A percentile compares a stretch with the other conserved stretches of the same genome.
These are phyloP conservation scores for Staphylotrichum tortipilum DNA, from an alignment of 495 filamentous ascomycete species.

Conservation along the genomic window DNA sequence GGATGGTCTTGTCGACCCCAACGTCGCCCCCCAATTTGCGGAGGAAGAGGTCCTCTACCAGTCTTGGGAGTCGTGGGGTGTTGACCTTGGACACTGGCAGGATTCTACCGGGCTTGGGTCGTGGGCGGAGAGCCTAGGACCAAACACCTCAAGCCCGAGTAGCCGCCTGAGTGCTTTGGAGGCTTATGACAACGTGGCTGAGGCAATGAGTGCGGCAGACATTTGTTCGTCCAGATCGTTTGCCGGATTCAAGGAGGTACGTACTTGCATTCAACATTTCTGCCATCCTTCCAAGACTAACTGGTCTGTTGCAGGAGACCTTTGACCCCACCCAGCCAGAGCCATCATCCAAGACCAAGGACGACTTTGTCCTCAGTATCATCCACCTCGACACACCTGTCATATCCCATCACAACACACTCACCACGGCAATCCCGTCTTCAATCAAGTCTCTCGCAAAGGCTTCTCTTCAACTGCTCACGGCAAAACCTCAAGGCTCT, in stretches of 20 bases:
- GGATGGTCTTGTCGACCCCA: constrained; percentile 32
- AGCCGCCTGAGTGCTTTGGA: constrained; percentile 22
- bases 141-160: constrained; percentile 11
- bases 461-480: constrained; percentile 18
- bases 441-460: constrained; percentile 31
- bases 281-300: constrained; percentile 10
- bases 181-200: constrained; percentile 25
- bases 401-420: constrained; percentile 18
- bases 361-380: constrained; percentile 57
- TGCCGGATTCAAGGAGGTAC: constrained; percentile 33
- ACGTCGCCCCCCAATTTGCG: constrained; percentile 12
- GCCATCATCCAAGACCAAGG: constrained; percentile 47
- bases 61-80: constrained; percentile 48
- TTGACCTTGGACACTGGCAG: constrained; percentile 43
- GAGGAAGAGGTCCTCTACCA: constrained; percentile 49
- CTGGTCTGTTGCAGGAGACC: constrained; percentile 26
- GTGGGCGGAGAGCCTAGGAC: constrained; percentile 20
- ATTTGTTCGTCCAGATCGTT: constrained; percentile 33
- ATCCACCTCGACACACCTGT: constrained; percentile 48
- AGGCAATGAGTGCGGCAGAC: constrained; percentile 45
- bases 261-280: constrained; percentile 9
- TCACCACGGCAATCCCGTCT: constrained; percentile 17
- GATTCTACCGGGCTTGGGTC: constrained; percentile 23
- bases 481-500: background rate
- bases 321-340: constrained; percentile 56